Conservation (phyloP, 306 rosid species). For the Medicago arabica region DNA sequence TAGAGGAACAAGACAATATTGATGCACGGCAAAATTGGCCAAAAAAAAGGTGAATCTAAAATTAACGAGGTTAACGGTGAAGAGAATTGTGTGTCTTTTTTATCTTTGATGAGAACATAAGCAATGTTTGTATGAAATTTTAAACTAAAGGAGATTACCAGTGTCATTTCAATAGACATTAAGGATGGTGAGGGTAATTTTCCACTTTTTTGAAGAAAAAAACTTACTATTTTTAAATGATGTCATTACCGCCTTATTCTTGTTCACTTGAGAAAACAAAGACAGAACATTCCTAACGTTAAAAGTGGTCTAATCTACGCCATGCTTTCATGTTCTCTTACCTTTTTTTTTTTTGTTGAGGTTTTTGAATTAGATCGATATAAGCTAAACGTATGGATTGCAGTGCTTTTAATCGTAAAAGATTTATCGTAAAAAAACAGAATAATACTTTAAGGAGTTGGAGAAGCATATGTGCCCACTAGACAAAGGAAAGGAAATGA, state of each 20-base stretch:
- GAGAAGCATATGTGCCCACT: conserved; percentile 5
- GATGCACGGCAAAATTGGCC: too few relatives aligned
- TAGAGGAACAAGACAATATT: too few relatives aligned
- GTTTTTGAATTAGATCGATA: conserved; percentile 21
- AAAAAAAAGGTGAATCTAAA: too few relatives aligned
- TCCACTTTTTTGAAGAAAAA: too few relatives aligned
- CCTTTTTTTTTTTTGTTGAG: conserved; percentile 26
- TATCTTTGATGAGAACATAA: too few relatives aligned
- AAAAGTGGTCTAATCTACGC: conserved; percentile 68
- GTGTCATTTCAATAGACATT: too few relatives aligned
- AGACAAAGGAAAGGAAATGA: not conserved
- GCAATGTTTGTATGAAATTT: too few relatives aligned
- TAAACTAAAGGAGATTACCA: too few relatives aligned
- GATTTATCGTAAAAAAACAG: not conserved
- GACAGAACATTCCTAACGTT: conserved; percentile 76
- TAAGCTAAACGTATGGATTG: conserved; percentile 26
- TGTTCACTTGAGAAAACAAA: conserved; percentile 24
- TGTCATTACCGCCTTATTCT: not conserved
- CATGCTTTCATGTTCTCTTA: conserved; percentile 51
- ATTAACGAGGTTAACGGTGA: too few relatives aligned
- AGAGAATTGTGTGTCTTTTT: too few relatives aligned
- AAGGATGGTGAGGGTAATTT: too few relatives aligned
- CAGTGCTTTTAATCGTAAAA: conserved; percentile 23
- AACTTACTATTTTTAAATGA: too few relatives aligned
- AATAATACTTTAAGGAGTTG: not conserved